Conservation (phyloP, 805 yeast species). For the Kuraishia piskuri region DNA sequence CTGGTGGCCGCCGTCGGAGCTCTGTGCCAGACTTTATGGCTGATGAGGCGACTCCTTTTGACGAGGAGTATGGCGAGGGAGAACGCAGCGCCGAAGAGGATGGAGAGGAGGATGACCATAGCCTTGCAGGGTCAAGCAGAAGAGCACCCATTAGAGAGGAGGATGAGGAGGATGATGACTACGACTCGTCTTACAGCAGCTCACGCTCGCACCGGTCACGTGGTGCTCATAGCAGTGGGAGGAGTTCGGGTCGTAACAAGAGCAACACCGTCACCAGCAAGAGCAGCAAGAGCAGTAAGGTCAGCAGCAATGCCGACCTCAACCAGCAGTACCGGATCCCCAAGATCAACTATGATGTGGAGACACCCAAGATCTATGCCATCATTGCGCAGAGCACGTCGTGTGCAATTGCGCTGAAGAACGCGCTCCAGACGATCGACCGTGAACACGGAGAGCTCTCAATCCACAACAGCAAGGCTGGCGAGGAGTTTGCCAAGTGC, state of each 20-base stretch:
- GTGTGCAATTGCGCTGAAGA: constrained; percentile 60
- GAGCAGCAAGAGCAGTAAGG: background rate
- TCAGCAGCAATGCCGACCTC: constrained; percentile 21
- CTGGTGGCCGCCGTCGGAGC: constrained; percentile 1
- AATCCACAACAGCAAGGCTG: constrained; percentile 52
- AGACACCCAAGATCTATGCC: constrained; percentile 61
- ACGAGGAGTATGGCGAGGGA: constrained; percentile 17
- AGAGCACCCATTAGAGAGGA: constrained; percentile 6
- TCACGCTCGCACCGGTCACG: background rate
- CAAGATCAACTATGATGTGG: constrained; percentile 56
- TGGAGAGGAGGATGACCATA: background rate
- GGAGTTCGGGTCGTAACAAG: background rate
- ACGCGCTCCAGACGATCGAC: constrained; percentile 39
- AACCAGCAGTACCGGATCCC: constrained; percentile 55
- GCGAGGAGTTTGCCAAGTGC: constrained; percentile 66
- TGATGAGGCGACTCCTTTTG: constrained; percentile 37
- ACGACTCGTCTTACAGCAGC: constrained; percentile 4
- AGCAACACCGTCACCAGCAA: background rate
- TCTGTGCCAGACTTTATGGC: constrained; percentile 36
- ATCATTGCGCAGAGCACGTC: constrained; percentile 71
- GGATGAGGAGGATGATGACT: constrained; percentile 13
- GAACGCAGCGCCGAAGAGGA: background rate
- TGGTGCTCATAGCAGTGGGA: constrained; percentile 5
- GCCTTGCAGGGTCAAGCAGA: background rate
- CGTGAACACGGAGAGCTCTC: constrained; percentile 42